A percentile compares a stretch with the other conserved stretches of the same genome.
These are phyloP conservation scores for Tetrapisispora fleetii DNA, from an alignment of 805 yeast genomes.

Conservation along the genomic window DNA sequence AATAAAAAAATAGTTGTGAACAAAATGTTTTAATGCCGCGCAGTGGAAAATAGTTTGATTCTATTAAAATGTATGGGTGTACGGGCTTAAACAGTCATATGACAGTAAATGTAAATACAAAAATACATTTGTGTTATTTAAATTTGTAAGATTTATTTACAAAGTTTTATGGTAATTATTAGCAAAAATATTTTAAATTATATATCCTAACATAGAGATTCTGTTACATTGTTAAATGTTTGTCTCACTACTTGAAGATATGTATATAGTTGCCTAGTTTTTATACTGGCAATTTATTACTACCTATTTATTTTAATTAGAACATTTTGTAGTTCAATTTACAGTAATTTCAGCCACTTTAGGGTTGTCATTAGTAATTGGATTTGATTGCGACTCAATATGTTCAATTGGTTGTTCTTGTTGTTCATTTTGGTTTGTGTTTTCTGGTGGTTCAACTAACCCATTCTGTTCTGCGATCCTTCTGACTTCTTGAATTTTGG, in stretches of 20 bases:
- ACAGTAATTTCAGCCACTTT: not conserved
- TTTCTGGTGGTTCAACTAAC: not conserved
- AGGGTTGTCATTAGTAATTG: not conserved
- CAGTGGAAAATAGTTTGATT: no score
- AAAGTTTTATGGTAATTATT: not conserved
- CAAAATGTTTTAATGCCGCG: not conserved
- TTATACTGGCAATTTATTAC: not conserved
- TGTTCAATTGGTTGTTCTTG: not conserved
- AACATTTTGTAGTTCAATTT: not conserved
- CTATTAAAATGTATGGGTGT: not conserved
- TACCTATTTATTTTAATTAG: no score
- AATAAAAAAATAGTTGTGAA: no score
- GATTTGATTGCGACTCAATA: not conserved
- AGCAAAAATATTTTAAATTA: not conserved
- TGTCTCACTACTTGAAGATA: not conserved
- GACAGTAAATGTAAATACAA: no score
- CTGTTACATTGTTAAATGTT: no score
- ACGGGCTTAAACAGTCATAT: not conserved
- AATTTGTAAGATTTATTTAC: no score
- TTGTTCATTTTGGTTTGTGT: not conserved
- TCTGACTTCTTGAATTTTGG: conserved; percentile 38
- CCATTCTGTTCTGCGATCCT: conserved; percentile 22
- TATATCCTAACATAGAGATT: no score
- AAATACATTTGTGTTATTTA: no score
- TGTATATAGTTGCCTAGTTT: not conserved